These are phyloP conservation scores for Meira miltonrushii DNA, from an alignment of 1,284 basidiomycete genomes.

Conservation along the genomic window DNA sequence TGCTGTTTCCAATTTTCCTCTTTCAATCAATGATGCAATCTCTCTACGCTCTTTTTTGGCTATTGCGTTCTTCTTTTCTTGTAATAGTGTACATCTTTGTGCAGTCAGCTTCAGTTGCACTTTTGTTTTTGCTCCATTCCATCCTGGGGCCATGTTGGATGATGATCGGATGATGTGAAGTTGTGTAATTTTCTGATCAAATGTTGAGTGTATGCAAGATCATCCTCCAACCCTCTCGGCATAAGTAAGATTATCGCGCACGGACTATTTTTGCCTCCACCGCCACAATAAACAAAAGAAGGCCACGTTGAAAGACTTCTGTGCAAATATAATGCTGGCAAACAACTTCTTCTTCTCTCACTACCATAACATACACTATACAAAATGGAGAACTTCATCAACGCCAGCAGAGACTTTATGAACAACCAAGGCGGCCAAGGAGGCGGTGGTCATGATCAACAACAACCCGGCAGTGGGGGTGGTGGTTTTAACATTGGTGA, in stretches of 20 bases:
- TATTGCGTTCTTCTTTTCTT: constrained; percentile 88
- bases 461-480: constrained; percentile 8
- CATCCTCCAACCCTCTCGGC: too few species aligned
- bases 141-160: constrained; percentile 29
- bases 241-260: too few species aligned
- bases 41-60: constrained; percentile 76
- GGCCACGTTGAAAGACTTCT: too few species aligned
- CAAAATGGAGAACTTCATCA: too few species aligned
- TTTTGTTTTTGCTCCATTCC: constrained; percentile 39
- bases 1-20: constrained; percentile 74
- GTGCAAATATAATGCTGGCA: too few species aligned
- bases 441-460: background rate
- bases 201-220: background rate
- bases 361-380: too few species aligned
- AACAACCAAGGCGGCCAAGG: background rate
- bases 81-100: constrained; percentile 79
- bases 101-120: constrained; percentile 69
- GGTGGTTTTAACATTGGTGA: constrained; percentile 36
- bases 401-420: too few species aligned
- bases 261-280: too few species aligned
- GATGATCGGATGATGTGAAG: too few species aligned
- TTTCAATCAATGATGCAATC: constrained; percentile 71
- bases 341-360: too few species aligned
- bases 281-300: too few species aligned
- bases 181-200: background rate